Evolutionary conservation across 345 rosid species (phyloP), one percentile per base, ranked within the genome.

Genomic region (Draba incana): DNA sequence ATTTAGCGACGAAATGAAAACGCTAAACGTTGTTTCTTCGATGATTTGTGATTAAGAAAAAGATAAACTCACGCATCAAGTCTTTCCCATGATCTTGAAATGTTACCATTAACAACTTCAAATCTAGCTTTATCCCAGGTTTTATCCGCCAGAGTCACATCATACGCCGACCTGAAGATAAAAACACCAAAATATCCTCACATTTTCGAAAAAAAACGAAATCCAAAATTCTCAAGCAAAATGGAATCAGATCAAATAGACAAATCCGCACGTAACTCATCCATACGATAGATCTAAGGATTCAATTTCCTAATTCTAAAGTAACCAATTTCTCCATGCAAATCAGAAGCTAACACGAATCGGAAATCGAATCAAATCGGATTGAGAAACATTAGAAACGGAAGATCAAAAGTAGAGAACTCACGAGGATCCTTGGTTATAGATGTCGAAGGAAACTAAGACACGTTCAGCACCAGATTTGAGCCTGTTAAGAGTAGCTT

Each of bases 371-470:
- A 20, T 20, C 20, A 23, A 31, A 25, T 44, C 3, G 10, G 45
- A 70, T 59, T 12, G 13, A 15, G 1, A 37, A 38, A 11, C 12
- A 10, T 28, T 41, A 39, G 54, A 4, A 12, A 10, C 0, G 2
- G 43, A 68, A 45, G 37, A 2, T 31, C 35, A 38, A 52, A 49
- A 9, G 1, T n/a, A 64, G 30, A 67, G 64, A 68, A 79, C 88
- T 80, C 27, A 92, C 99, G 92, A 81, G 44, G 90, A 83, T 79
- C 99, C 98, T 70, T 89, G 97, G 37, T 95, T 95, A 81, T 92
- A 89, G 82, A 95, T 82, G 62, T 95, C 97, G 59, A 84, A 68
- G 38, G 97, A 82, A 69, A 95, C 96, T 28, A 73, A 70, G 84
- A 95, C 91, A 38, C 92, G 96, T 64, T 95, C 98, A 52, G 82